phyloP scores from a whole-genome alignment of 1,284 basidiomycete genomes.

The Rhizoctonia solani region DNA sequence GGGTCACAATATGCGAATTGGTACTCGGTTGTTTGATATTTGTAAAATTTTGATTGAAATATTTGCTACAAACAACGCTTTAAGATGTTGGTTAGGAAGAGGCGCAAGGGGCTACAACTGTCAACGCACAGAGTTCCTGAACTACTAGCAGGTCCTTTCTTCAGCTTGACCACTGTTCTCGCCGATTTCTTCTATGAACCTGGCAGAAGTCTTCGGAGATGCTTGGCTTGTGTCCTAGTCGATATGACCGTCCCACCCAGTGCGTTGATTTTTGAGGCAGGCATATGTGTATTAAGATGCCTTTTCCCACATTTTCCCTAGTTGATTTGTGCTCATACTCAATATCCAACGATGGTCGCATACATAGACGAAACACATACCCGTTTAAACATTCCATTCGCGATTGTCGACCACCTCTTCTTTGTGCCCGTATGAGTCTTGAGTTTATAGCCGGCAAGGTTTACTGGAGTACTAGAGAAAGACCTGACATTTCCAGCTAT shows the following conservation, averaged over 20 bases:
- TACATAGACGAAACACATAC: slow-evolving; percentile 46
- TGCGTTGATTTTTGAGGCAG: slow-evolving; percentile 64
- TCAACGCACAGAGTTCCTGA: too few relatives aligned
- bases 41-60: too few relatives aligned
- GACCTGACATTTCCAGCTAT: slow-evolving; percentile 49
- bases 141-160: background rate
- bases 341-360: background rate
- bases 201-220: slow-evolving; percentile 22
- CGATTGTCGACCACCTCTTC: slow-evolving; percentile 74
- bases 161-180: too few relatives aligned
- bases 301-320: slow-evolving; percentile 70
- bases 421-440: slow-evolving; percentile 80
- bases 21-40: too few relatives aligned
- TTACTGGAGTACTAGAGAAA: slow-evolving; percentile 12
- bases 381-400: slow-evolving; percentile 75
- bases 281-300: slow-evolving; percentile 72
- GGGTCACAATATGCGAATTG: too few relatives aligned
- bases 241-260: slow-evolving; percentile 69
- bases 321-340: slow-evolving; percentile 32
- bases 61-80: too few relatives aligned
- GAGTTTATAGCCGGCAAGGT: slow-evolving; percentile 52
- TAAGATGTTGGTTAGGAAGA: too few relatives aligned
- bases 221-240: slow-evolving; percentile 39
- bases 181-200: background rate
- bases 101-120: too few relatives aligned